Evolutionary conservation across 2,329 filamentous ascomycete genomes (phyloP).

Genomic region (Septoria linicola): DNA sequence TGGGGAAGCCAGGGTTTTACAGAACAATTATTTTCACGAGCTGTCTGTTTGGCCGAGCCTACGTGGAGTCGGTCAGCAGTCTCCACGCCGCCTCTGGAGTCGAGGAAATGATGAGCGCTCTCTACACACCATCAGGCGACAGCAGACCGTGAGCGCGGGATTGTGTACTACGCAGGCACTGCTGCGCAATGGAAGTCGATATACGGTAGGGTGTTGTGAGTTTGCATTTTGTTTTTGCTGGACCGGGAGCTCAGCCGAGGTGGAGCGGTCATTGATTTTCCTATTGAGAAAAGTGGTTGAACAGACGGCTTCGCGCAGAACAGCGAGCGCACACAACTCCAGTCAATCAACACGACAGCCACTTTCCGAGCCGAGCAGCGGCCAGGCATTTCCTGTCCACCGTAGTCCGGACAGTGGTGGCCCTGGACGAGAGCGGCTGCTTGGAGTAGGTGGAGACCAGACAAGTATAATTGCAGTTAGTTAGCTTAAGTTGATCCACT

Average conservation of each 20-base stretch:
- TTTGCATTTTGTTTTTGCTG: background rate
- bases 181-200: too few relatives aligned
- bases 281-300: background rate
- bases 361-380: constrained; percentile 16
- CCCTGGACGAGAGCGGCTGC: constrained; percentile 9
- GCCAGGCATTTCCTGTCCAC: constrained; percentile 12
- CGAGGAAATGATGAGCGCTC: constrained; percentile 4
- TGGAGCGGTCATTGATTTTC: constrained; percentile 6
- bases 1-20: constrained; percentile 20
- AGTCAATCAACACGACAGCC: background rate
- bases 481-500: constrained; percentile 7
- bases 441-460: constrained; percentile 14
- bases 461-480: constrained; percentile 19
- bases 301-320: background rate
- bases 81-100: constrained; percentile 12
- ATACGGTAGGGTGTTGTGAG: background rate
- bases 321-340: background rate
- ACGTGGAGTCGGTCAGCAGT: constrained; percentile 18
- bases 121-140: background rate
- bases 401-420: background rate
- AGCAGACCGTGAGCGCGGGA: background rate
- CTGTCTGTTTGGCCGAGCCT: constrained; percentile 19
- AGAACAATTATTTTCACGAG: constrained; percentile 16
- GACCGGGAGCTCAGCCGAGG: background rate
- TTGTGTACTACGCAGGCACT: background rate